phyloP scores from a whole-genome alignment of 2,329 filamentous ascomycete species.

The Xylaria sp. region DNA sequence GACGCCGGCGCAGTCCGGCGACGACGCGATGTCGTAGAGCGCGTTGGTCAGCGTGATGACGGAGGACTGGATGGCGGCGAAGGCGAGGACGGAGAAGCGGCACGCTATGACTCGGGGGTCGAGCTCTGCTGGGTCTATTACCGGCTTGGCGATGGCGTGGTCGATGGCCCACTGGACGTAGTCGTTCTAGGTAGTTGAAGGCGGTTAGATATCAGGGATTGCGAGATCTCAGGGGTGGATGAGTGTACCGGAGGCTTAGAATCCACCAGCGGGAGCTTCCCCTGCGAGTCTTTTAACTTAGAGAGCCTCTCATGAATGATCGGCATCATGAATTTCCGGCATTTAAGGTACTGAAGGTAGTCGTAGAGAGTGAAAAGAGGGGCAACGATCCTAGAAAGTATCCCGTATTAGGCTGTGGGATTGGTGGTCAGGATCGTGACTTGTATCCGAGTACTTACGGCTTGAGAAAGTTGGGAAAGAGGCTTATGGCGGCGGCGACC shows the following conservation, averaged over 20 bases:
- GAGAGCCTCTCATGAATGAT: conserved; percentile 37
- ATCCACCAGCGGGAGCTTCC: conserved; percentile 26
- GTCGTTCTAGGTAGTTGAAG: conserved; percentile 33
- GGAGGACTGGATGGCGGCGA: conserved; percentile 44
- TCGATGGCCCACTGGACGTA: conserved; percentile 45
- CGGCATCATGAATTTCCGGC: conserved; percentile 38
- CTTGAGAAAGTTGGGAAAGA: conserved; percentile 36
- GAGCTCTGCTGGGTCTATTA: conserved; percentile 32
- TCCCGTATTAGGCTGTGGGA: background rate
- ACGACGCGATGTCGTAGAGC: conserved; percentile 42
- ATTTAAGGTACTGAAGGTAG: conserved; percentile 36
- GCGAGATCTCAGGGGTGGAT: background rate
- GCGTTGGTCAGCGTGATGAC: conserved; percentile 43
- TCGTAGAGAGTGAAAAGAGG: conserved; percentile 38
- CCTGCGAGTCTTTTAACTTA: conserved; percentile 15
- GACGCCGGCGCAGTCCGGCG: conserved; percentile 25
- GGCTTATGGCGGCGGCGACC: conserved; percentile 34
- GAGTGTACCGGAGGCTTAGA: conserved; percentile 22
- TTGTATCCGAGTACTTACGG: conserved; percentile 32
- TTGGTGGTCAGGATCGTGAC: no score
- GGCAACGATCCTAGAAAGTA: conserved; percentile 30
- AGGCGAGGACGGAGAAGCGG: conserved; percentile 39
- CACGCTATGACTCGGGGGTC: conserved; percentile 38
- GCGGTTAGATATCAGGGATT: background rate
- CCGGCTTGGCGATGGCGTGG: conserved; percentile 37